A percentile compares a stretch with the other conserved stretches of the same genome.
Conservation (phyloP, 129 eudicot species). For the Centella asiatica region DNA sequence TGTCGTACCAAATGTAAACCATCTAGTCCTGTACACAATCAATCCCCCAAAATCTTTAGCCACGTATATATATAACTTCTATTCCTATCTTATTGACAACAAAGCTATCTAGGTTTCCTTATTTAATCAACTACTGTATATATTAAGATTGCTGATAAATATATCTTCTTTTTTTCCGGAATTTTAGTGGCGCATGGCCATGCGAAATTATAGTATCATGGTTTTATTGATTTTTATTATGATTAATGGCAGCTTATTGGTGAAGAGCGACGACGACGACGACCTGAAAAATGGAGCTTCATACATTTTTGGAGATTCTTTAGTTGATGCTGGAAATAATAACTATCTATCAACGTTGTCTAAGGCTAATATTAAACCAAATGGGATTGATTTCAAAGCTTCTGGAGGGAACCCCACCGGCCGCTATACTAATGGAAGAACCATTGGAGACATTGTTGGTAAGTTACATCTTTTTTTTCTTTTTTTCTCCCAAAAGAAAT, state of each 20-base stretch:
- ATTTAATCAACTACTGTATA: too few relatives aligned
- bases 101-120: too few relatives aligned
- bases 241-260: conserved; percentile 17
- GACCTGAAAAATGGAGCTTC: conserved; percentile 59
- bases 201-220: conserved; percentile 5
- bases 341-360: conserved; percentile 74
- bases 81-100: too few relatives aligned
- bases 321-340: conserved; percentile 93
- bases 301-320: conserved; percentile 86
- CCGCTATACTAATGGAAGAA: conserved; percentile 83
- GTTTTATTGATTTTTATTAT: conserved; percentile 16
- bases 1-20: too few relatives aligned
- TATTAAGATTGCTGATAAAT: too few relatives aligned
- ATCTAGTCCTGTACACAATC: too few relatives aligned
- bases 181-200: conserved; percentile 23
- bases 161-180: too few relatives aligned
- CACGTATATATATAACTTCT: too few relatives aligned
- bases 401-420: conserved; percentile 89
- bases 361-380: conserved; percentile 68
- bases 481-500: too few relatives aligned
- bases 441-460: conserved; percentile 93
- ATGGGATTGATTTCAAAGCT: conserved; percentile 83
- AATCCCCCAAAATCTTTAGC: too few relatives aligned
- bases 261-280: conserved; percentile 19
- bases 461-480: neutral